These are phyloP conservation scores for Vicia faba DNA, from an alignment of 306 rosid species.

Conservation along the genomic window DNA sequence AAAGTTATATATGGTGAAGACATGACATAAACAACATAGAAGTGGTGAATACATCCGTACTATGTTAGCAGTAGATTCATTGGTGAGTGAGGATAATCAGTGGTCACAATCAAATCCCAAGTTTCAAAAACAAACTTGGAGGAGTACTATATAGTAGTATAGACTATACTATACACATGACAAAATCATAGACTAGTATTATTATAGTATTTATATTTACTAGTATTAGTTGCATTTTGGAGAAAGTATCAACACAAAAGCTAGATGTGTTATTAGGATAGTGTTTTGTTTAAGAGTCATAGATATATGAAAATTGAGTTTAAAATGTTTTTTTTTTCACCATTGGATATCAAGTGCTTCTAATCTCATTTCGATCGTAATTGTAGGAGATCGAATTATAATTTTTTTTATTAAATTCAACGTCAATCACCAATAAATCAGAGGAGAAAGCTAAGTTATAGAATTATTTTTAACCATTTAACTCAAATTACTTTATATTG, in stretches of 20 bases:
- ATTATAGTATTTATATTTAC: conserved; percentile 2
- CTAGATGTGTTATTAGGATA: not conserved
- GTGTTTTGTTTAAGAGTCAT: too few species aligned
- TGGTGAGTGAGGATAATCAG: conserved; percentile 42
- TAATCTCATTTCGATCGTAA: too few species aligned
- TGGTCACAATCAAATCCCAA: conserved; percentile 48
- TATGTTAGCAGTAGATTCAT: conserved; percentile 30
- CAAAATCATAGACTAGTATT: conserved; percentile 3
- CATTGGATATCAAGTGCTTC: too few species aligned
- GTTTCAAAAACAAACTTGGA: conserved; percentile 39
- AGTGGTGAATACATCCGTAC: conserved; percentile 50
- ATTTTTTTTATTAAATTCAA: too few species aligned
- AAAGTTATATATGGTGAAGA: conserved; percentile 35
- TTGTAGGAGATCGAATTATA: too few species aligned
- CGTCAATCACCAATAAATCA: too few species aligned
- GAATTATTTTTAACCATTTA: conserved; percentile 42
- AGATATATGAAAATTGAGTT: not conserved
- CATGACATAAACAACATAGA: conserved; percentile 39
- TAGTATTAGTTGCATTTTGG: conserved; percentile 28
- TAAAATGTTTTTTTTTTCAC: conserved; percentile 33
- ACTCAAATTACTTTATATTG: conserved; percentile 40
- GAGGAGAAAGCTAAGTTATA: conserved; percentile 33
- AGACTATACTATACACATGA: conserved; percentile 12
- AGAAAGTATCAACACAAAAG: conserved; percentile 15
- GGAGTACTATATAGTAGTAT: not conserved